Evolutionary conservation across 495 filamentous ascomycete genomes (phyloP), one percentile per base, ranked within the genome.

Genomic region (Tuber brumale): DNA sequence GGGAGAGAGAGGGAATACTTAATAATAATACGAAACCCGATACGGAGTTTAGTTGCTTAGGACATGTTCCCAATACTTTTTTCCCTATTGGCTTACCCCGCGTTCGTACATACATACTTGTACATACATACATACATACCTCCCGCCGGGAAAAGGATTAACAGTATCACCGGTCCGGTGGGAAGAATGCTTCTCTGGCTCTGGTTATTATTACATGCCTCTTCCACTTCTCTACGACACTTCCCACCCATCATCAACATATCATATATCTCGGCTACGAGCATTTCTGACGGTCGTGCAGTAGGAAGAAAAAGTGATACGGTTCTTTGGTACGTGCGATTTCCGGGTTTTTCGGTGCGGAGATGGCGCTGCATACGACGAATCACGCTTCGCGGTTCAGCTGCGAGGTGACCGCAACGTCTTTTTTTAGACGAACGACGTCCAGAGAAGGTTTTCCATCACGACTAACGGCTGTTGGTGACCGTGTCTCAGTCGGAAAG

Each of bases 371-470:
- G 57, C 57, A 31, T 66, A 31, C n/a, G n/a, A 31, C 57, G 57
- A 66, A 66, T 66, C 57, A 66, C n/a, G 27, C 10, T 18, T 66
- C n/a, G 12, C 31, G 57, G n/a, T 66, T 61, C n/a, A 14, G 31
- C n/a, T 66, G 57, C 57, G 57, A 66, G 57, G 57, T 66, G 57
- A 66, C 57, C 21, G 57, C 57, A 66, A 66, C 57, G 10, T 66
- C 57, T 66, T 31, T 66, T 66, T 66, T 31, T 31, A 31, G 57
- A 66, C 57, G 57, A n/a, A 31, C 57, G 57, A 66, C 75, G 70
- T 77, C 70, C 19, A 78, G 75, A 78, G 70, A 78, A 73, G 75
- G 75, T 78, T 78, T 78, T 73, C 44, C 70, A 73, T 61, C 61
- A 66, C 57, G 57, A 66, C 57, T 66, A 66, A 31, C 57, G 57